Evolutionary conservation across 352 stramenopile species (phyloP), one percentile per base, ranked within the genome.

Genomic region (Phytophthora quininea): DNA sequence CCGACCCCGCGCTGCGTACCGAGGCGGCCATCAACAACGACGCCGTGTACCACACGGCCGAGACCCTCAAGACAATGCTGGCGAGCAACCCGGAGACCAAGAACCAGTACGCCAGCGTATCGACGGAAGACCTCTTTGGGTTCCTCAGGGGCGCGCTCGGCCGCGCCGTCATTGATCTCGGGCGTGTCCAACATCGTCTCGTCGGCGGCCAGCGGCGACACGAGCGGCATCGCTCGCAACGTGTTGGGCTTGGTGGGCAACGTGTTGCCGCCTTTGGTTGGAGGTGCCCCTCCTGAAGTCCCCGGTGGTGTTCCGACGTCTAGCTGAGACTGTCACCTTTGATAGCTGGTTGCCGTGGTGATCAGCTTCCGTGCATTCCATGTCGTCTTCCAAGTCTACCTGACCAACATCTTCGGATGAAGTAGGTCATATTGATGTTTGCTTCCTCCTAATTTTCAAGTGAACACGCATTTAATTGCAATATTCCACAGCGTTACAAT

Each of bases 61-160:
- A 65, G 8, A 62, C 5, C 3, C 51, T 74, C 45, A 55, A 70
- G 53, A 38, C 62, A 4, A 59, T 67, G 54, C 5, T 71, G 52
- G 4, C 32, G 4, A 64, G 43, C 40, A 37, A 40, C 19, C 55
- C 38, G 32, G 55, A 69, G 12, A 19, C 31, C 0, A 48, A n/a
- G 42, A 45, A 51, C 19, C 2, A 7, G 19, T 32, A 19, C 10
- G 33, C 27, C 8, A 27, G 37, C 2, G 43, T 68, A 53, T 64
- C 37, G 8, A 61, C n/a, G 3, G 31, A 56, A 11, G 49, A 62
- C 32, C 4, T 72, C 3, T 30, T 60, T 30, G 31, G 19, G 47
- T 4, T 65, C 10, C 46, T 72, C 8, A 48, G 35, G 9, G 42
- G 52, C 19, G 15, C 60, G 4, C 31, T 37, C 37, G 15, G 67